Evolutionary conservation across 768 basidiomycete species (phyloP).

Genomic region (Clavaria fumosa): DNA sequence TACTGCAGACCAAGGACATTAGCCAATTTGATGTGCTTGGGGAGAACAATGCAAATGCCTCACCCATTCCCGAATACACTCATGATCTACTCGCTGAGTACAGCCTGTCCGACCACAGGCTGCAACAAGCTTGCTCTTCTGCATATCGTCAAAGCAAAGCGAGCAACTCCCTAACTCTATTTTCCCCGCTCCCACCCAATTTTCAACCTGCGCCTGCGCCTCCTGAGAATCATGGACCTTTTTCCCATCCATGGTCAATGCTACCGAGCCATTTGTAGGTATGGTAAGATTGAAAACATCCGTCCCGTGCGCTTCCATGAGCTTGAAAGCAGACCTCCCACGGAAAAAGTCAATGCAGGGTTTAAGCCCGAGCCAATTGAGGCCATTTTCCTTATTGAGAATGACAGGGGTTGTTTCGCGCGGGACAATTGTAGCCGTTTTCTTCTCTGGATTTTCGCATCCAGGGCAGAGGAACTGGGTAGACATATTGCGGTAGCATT

Average conservation of each 20-base stretch:
- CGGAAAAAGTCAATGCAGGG: slow-evolving; percentile 8
- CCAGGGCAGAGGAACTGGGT: slow-evolving; percentile 11
- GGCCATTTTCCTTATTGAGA: slow-evolving; percentile 12
- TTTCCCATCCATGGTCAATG: slow-evolving; percentile 9
- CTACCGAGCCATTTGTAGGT: not conserved
- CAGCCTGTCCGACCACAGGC: slow-evolving; percentile 17
- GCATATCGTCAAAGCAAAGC: slow-evolving; percentile 17
- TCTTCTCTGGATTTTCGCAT: slow-evolving; percentile 9
- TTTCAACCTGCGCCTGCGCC: slow-evolving; percentile 9
- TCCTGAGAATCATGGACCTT: slow-evolving; percentile 7
- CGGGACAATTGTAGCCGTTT: slow-evolving; percentile 4
- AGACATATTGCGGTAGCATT: slow-evolving; percentile 6
- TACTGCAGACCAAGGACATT: slow-evolving; percentile 11
- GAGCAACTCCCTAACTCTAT: slow-evolving; percentile 14
- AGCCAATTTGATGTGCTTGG: not conserved
- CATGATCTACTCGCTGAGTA: slow-evolving; percentile 13
- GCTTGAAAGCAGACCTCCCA: slow-evolving; percentile 17
- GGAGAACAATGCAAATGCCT: not conserved
- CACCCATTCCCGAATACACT: slow-evolving; percentile 16
- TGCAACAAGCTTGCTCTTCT: slow-evolving; percentile 11
- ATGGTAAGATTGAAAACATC: slow-evolving; percentile 9
- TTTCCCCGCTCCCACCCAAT: slow-evolving; percentile 12
- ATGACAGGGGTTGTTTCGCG: slow-evolving; percentile 10
- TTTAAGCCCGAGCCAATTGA: slow-evolving; percentile 14
- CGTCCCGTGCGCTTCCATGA: slow-evolving; percentile 13